Base-by-base conservation (phyloP, 495 filamentous ascomycete species). In the Trichoderma reesei region DNA sequence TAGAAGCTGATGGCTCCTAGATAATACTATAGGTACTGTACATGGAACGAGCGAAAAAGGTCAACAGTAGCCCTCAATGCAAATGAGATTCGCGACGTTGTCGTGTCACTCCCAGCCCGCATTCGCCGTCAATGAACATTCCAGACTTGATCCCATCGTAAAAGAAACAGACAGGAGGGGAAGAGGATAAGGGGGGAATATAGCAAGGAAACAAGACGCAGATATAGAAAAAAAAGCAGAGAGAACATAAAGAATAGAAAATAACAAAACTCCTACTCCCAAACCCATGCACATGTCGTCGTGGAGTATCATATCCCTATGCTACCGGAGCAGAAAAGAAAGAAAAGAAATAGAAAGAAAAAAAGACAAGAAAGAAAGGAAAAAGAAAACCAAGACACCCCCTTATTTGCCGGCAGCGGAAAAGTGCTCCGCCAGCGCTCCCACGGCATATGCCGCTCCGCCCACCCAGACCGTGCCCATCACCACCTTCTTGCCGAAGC, bases 341-440 rank as follows among this genome's bases (percentile, higher is more conserved):
- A 46, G 1, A 56, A 31, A 33, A 56, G 20, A 34, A 9, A 56
- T 33, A 34, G 8, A 31, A 34, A 34, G 6, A 10, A 14, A 34
- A 56, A 34, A 31, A 56, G 20, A 34, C 51, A 56, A 48, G n/a
- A 14, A 48, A 48, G 3, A 6, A 48, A 44, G 13, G n/a, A 1
- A 44, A 14, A 44, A 14, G n/a, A 8, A 14, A 16, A 4, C 26
- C 76, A 0, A 82, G 83, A 63, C 65, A 72, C 3, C 84, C 85
- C 63, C 85, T 82, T 1, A 59, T 10, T 48, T 48, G 0, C 84
- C 85, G 1, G 85, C 85, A 3, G 81, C 86, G 60, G 76, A 78
- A 70, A 90, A 86, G 64, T 82, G 86, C 69, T 92, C 87, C 5
- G 75, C 74, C 14, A 86, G 80, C n/a, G 88, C 87, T 3, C 87